Percentiles rank a stretch among this genome's conserved stretches.
These are phyloP conservation scores for Beta macrorhiza DNA, from an alignment of 179 eudicot species.

Conservation along the genomic window DNA sequence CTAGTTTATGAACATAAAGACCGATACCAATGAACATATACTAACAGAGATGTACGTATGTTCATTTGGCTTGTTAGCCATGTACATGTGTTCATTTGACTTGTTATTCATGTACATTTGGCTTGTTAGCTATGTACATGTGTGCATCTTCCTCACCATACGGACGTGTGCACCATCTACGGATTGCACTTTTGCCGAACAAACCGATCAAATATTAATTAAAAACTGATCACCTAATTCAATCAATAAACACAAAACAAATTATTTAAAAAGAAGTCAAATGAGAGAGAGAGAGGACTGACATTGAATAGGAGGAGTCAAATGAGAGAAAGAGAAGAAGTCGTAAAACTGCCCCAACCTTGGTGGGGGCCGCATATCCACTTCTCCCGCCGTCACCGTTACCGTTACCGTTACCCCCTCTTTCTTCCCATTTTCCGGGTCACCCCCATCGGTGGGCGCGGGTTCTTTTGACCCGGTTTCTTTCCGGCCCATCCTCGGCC, in stretches of 20 bases:
- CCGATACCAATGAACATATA: no score
- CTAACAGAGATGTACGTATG: no score
- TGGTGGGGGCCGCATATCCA: conserved; percentile 65
- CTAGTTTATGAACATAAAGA: no score
- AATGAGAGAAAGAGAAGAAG: conserved; percentile 80
- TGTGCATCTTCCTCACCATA: no score
- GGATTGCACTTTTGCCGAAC: no score
- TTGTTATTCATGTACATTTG: no score
- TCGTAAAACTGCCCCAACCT: conserved; percentile 74
- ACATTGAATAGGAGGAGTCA: conserved; percentile 81
- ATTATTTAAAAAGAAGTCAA: neutral
- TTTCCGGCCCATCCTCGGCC: conserved; percentile 39
- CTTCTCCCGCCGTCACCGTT: conserved; percentile 42
- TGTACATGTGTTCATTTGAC: no score
- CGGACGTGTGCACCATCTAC: no score
- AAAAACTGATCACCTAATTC: no score
- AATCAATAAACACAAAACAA: neutral
- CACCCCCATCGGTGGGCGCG: conserved; percentile 34
- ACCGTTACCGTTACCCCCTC: conserved; percentile 25
- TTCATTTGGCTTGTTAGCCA: no score
- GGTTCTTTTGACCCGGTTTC: conserved; percentile 24
- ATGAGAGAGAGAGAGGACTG: conserved; percentile 20
- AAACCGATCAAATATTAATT: no score
- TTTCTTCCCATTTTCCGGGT: conserved; percentile 21
- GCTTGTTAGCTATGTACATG: no score